These are phyloP conservation scores for Opeltia flavorubescens DNA, from an alignment of 495 filamentous ascomycete genomes.

Conservation along the genomic window DNA sequence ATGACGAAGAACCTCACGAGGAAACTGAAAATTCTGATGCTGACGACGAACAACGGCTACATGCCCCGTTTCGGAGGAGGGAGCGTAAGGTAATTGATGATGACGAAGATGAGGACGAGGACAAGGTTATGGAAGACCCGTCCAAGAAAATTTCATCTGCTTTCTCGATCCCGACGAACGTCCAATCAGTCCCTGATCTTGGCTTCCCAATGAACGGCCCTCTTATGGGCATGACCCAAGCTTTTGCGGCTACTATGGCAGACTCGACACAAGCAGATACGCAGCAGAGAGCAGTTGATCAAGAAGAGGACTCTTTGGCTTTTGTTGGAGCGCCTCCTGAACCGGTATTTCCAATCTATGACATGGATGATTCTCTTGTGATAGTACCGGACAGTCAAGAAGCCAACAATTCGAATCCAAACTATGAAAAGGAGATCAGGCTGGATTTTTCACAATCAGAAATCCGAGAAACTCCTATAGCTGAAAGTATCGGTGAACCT, in stretches of 20 bases:
- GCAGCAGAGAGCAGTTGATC: constrained; percentile 8
- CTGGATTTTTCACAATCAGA: constrained; percentile 41
- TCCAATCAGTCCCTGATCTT: constrained; percentile 30
- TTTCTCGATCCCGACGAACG: neutral
- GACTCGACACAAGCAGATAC: constrained; percentile 28
- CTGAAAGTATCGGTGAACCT: constrained; percentile 29
- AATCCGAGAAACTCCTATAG: constrained; percentile 25
- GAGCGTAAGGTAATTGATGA: constrained; percentile 31
- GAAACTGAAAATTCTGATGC: constrained; percentile 19
- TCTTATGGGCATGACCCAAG: constrained; percentile 72
- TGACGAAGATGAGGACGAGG: constrained; percentile 38
- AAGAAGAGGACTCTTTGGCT: constrained; percentile 31
- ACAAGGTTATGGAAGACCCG: neutral
- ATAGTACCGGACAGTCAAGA: constrained; percentile 54
- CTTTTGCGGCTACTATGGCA: constrained; percentile 84
- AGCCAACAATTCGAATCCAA: constrained; percentile 16
- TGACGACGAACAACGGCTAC: constrained; percentile 11
- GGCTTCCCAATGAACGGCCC: constrained; percentile 36
- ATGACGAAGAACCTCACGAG: constrained; percentile 28
- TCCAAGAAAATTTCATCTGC: neutral
- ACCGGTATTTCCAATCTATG: constrained; percentile 32
- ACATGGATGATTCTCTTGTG: constrained; percentile 35
- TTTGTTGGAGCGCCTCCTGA: constrained; percentile 39
- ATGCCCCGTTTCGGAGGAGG: constrained; percentile 24
- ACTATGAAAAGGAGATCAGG: constrained; percentile 29